A percentile compares a stretch with the other conserved stretches of the same genome.
phyloP scores from a whole-genome alignment of 2,329 filamentous ascomycete genomes.

The Lachnum nothofagi region DNA sequence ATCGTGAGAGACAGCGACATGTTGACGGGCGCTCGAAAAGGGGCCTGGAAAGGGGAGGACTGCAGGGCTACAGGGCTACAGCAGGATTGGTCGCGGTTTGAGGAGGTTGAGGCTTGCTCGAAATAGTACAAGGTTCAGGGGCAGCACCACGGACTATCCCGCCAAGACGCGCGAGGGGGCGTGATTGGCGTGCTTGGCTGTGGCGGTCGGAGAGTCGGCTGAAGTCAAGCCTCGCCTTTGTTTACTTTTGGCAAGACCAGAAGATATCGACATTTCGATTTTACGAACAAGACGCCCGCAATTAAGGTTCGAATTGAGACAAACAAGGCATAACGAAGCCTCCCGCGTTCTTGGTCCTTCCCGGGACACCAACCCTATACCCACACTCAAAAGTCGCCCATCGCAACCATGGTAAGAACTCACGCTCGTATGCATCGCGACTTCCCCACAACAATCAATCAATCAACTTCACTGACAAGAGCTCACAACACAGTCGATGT shows the following conservation, averaged over 20 bases:
- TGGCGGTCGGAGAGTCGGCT: too few relatives aligned
- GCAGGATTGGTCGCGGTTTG: too few relatives aligned
- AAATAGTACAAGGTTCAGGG: background rate
- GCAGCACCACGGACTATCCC: background rate
- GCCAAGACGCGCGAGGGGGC: background rate
- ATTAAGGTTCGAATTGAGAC: background rate
- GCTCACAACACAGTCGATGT: conserved; percentile 34
- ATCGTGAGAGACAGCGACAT: too few relatives aligned
- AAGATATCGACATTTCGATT: background rate
- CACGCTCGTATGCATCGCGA: conserved; percentile 16
- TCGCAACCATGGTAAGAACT: conserved; percentile 10
- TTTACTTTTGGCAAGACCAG: background rate
- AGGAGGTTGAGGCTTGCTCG: too few relatives aligned
- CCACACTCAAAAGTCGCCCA: background rate
- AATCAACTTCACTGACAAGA: background rate
- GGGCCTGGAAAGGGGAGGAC: too few relatives aligned
- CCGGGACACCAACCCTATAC: too few relatives aligned
- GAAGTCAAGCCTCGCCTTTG: conserved; percentile 4
- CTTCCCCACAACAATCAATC: conserved; percentile 14
- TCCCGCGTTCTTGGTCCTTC: background rate
- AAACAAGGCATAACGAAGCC: background rate
- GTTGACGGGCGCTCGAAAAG: too few relatives aligned
- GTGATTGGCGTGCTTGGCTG: too few relatives aligned
- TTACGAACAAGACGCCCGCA: background rate
- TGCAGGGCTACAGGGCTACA: too few relatives aligned